Base-by-base conservation (phyloP, 1,284 basidiomycete species). In the Fomitopsis pinicola region DNA sequence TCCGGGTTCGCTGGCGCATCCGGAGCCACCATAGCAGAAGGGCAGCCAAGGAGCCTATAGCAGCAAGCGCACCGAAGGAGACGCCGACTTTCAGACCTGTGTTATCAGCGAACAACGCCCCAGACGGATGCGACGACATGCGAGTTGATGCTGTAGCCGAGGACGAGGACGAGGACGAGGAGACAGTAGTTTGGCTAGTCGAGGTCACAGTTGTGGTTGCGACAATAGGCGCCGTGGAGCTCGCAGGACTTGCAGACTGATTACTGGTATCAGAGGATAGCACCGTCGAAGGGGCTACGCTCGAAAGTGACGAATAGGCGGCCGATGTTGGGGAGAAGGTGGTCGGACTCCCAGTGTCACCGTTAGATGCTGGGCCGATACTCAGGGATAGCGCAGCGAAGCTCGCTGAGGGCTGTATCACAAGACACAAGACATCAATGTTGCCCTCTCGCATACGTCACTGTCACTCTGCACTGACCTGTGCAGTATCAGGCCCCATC, bases 1-100 rank as follows among this genome's bases (percentile, higher is more conserved):
- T 73, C 42, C 72, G 72, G 12, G 73, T 68, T 28, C 73, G 75
- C 56, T 72, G 61, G 56, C 76, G 73, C 22, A 75, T 67, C 40
- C 78, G 76, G 42, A 78, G 63, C 67, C 73, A 75, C 77, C 78
- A 82, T 1, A 73, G 73, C 45, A 78, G 63, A 26, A 78, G 55
- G 2, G 77, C 76, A 17, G 76, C 71, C 30, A 82, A 40, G 45
- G 77, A 67, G 4, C 76, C 77, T 36, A 79, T 65, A 17, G 71
- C 74, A 7, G 75, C 72, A 33, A 84, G 76, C 5, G 68, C 67
- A 10, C 76, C 80, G 12, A 84, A 69, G 7, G 75, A 73, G 57
- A 84, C 77, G 12, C 76, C 82, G 26, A 80, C 67, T 65, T 80
- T 81, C 64, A 79, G 74, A 22, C 76, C 71, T 6, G 77, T 68